Conservation (phyloP, 805 yeast genomes). For the Pichia rugopelliculosa region DNA sequence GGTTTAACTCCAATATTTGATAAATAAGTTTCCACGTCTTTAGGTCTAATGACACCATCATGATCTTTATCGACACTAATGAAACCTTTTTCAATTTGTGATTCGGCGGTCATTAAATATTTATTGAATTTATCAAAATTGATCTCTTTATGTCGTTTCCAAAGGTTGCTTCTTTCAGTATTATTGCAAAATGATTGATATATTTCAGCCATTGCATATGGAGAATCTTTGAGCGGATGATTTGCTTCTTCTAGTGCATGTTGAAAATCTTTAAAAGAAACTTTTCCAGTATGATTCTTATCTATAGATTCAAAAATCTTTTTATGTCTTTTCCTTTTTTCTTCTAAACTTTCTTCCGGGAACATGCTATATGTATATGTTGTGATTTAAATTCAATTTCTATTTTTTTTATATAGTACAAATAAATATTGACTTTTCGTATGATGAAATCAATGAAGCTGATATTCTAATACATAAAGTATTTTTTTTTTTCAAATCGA, state of each 20-base stretch:
- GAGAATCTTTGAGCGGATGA: conserved; percentile 60
- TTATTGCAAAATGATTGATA: conserved; percentile 40
- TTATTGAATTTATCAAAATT: conserved; percentile 60
- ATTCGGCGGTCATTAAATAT: conserved; percentile 61
- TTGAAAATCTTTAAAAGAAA: conserved; percentile 42
- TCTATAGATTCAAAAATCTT: conserved; percentile 40
- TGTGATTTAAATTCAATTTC: too few relatives aligned
- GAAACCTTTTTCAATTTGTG: conserved; percentile 64
- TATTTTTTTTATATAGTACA: background rate
- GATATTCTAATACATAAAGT: background rate
- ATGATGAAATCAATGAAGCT: background rate
- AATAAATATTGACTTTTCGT: background rate
- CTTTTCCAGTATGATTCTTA: conserved; percentile 37
- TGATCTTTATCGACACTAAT: conserved; percentile 58
- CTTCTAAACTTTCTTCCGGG: conserved; percentile 16
- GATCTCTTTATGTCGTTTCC: conserved; percentile 32
- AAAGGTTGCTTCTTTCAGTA: conserved; percentile 4
- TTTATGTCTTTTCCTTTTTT: conserved; percentile 29
- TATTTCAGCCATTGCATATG: conserved; percentile 48
- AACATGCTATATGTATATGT: background rate
- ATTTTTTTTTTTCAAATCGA: background rate
- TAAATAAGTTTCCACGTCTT: conserved; percentile 64
- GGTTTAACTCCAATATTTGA: conserved; percentile 47
- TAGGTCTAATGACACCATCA: conserved; percentile 61
- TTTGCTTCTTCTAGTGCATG: conserved; percentile 38